Evolutionary conservation across 1,284 basidiomycete species (phyloP).

Genomic region (Ceratorhiza oryzae-sativae): DNA sequence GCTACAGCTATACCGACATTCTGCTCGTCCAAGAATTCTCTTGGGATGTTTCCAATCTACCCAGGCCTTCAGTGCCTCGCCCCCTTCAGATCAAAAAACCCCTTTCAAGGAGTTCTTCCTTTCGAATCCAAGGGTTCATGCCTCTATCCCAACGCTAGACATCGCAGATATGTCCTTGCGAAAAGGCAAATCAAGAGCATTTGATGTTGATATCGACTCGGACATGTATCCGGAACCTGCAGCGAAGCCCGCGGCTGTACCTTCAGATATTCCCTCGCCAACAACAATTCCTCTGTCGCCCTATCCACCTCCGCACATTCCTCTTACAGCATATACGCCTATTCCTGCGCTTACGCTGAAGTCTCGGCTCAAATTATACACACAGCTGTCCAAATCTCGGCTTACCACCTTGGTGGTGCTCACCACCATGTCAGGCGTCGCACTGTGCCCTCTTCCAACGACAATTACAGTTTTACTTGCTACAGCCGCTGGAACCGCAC

Average conservation of each 20-base stretch:
- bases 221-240: constrained; percentile 32
- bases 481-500: constrained; percentile 86
- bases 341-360: constrained; percentile 59
- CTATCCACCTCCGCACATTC: constrained; percentile 42
- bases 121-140: constrained; percentile 24
- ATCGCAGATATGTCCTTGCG: constrained; percentile 34
- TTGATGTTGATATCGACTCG: constrained; percentile 32
- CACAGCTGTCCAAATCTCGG: constrained; percentile 85
- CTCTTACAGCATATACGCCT: constrained; percentile 50
- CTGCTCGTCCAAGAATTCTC: background rate
- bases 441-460: constrained; percentile 86
- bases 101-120: constrained; percentile 32
- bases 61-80: background rate
- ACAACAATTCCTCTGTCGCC: constrained; percentile 31
- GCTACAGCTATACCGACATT: background rate
- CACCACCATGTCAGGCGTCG: constrained; percentile 92
- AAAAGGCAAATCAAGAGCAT: constrained; percentile 21
- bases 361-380: constrained; percentile 73
- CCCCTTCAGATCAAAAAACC: background rate
- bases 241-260: background rate
- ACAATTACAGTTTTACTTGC: constrained; percentile 84
- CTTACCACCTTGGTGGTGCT: constrained; percentile 90
- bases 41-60: constrained; percentile 22
- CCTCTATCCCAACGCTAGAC: constrained; percentile 18
- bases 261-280: constrained; percentile 3